phyloP scores from a whole-genome alignment of 441 rosid genomes.

The Metrosideros polymorpha region DNA sequence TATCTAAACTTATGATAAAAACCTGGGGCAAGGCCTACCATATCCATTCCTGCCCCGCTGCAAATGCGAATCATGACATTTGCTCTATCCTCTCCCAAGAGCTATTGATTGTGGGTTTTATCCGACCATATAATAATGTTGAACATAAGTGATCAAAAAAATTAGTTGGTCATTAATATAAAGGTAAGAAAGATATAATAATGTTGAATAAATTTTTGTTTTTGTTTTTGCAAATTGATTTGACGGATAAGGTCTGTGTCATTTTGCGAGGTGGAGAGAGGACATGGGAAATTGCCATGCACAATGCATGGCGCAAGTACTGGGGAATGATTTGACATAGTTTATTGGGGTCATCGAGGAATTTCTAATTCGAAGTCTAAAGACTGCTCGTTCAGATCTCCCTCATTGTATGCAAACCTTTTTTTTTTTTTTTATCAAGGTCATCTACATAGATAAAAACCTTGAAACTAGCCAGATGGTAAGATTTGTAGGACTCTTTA shows the following conservation, averaged over 20 bases:
- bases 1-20: not conserved
- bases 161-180: not conserved
- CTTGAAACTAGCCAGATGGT: not conserved
- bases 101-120: too few relatives aligned
- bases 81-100: not conserved
- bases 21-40: not conserved
- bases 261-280: not conserved
- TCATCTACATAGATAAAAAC: not conserved
- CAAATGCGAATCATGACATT: not conserved
- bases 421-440: not conserved
- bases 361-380: not conserved
- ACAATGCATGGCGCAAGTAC: not conserved
- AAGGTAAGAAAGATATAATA: not conserved
- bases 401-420: not conserved
- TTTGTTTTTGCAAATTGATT: not conserved
- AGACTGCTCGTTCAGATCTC: not conserved
- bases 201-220: not conserved
- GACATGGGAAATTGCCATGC: not conserved
- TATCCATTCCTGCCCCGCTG: not conserved
- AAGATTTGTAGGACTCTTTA: not conserved
- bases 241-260: not conserved
- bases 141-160: not conserved
- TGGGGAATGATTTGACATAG: not conserved
- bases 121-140: too few relatives aligned
- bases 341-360: not conserved